These are phyloP conservation scores for Batkoa obscura DNA, from an alignment of 371 early-diverging fungal species.

Conservation along the genomic window DNA sequence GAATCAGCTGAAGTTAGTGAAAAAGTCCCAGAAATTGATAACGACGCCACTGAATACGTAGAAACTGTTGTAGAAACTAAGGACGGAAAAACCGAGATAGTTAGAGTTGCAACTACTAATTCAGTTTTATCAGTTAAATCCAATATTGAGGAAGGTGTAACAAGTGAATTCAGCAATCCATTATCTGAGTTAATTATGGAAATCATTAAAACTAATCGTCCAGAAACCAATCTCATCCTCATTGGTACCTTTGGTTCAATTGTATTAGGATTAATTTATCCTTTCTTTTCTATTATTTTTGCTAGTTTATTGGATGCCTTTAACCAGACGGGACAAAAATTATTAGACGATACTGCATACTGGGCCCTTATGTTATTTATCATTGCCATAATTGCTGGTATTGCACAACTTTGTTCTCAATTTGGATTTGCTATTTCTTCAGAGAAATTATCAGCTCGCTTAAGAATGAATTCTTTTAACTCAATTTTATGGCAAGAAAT, in stretches of 20 bases:
- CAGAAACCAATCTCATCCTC: constrained; percentile 9
- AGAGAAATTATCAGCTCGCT: constrained; percentile 34
- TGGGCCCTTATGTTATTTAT: constrained; percentile 61
- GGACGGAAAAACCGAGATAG: not conserved
- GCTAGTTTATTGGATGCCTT: constrained; percentile 25
- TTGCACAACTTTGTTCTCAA: constrained; percentile 19
- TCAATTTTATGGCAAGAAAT: constrained; percentile 64
- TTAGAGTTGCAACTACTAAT: not conserved
- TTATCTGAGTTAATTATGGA: constrained; percentile 5
- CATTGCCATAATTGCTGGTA: constrained; percentile 26
- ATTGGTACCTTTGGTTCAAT: constrained; percentile 11
- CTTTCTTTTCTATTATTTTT: constrained; percentile 30
- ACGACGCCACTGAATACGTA: not conserved
- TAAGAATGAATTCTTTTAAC: constrained; percentile 33
- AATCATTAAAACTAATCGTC: constrained; percentile 11
- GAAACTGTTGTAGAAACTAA: not conserved
- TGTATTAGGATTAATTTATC: constrained; percentile 12
- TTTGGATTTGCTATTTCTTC: constrained; percentile 24
- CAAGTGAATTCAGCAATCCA: constrained; percentile 7
- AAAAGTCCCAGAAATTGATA: constrained; percentile 2
- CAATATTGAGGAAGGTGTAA: constrained; percentile 7
- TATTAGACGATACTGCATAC: constrained; percentile 33
- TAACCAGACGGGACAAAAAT: constrained; percentile 10
- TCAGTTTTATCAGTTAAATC: not conserved
- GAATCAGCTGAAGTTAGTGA: constrained; percentile 7